phyloP scores from a whole-genome alignment of 2,329 filamentous ascomycete genomes.

The Xylaria multiplex region DNA sequence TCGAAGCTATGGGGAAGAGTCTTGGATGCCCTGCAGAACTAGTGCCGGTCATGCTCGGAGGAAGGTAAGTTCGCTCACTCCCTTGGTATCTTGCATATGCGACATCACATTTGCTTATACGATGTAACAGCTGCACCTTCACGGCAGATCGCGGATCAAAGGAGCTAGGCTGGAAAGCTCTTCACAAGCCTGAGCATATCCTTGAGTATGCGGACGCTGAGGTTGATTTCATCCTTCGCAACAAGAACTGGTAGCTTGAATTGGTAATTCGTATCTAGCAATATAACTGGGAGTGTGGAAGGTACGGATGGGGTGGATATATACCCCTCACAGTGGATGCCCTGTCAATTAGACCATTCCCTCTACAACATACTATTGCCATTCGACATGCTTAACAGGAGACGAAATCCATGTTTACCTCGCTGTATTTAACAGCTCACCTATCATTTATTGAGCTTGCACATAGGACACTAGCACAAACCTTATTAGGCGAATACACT shows the following conservation, averaged over 20 bases:
- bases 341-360: too few relatives aligned
- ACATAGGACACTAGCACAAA: neutral
- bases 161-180: constrained; percentile 58
- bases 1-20: constrained; percentile 55
- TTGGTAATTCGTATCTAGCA: neutral
- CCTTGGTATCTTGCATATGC: neutral
- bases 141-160: constrained; percentile 52
- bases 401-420: neutral
- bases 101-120: constrained; percentile 6
- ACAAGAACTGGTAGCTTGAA: constrained; percentile 28
- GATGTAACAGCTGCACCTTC: constrained; percentile 52
- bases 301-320: too few relatives aligned
- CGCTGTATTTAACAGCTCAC: neutral
- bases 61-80: constrained; percentile 50
- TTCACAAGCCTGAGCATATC: constrained; percentile 56
- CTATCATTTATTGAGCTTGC: constrained; percentile 20
- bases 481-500: neutral
- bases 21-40: constrained; percentile 50
- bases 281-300: neutral
- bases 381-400: too few relatives aligned
- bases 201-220: constrained; percentile 58
- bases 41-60: constrained; percentile 55
- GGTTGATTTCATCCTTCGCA: constrained; percentile 55
- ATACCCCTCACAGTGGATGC: too few relatives aligned
- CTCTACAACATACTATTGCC: too few relatives aligned